Percentiles rank a stretch among this genome's conserved stretches.
phyloP scores from a whole-genome alignment of 2,329 filamentous ascomycete species.

The Colletotrichum coccodes region DNA sequence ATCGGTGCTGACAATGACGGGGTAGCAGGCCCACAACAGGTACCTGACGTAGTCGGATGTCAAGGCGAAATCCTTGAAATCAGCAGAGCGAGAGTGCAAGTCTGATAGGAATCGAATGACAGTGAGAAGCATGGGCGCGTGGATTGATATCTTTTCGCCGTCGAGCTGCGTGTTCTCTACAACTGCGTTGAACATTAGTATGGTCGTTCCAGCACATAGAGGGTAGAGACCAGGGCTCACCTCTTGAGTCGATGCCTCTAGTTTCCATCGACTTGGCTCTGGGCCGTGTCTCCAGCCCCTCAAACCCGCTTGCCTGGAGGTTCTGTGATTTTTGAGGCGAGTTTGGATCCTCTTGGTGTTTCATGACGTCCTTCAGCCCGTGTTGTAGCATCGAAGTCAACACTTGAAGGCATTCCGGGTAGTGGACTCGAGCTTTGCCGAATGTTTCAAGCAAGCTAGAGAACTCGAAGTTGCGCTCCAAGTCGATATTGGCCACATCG shows the following conservation, averaged over 20 bases:
- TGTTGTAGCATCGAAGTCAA: slow-evolving; percentile 89
- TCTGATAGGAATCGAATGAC: slow-evolving; percentile 83
- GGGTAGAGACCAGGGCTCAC: slow-evolving; percentile 51
- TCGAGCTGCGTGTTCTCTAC: slow-evolving; percentile 53
- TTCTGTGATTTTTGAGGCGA: slow-evolving; percentile 51
- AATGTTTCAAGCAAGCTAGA: slow-evolving; percentile 81
- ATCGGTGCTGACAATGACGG: slow-evolving; percentile 88
- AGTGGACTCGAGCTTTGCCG: slow-evolving; percentile 72
- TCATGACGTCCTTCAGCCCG: slow-evolving; percentile 78
- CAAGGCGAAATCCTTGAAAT: slow-evolving; percentile 85
- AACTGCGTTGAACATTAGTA: slow-evolving; percentile 26
- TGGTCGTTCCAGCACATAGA: background rate
- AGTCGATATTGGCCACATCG: slow-evolving; percentile 80
- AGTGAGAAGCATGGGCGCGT: slow-evolving; percentile 76
- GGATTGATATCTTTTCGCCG: slow-evolving; percentile 57
- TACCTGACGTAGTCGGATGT: slow-evolving; percentile 85
- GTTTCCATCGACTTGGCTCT: slow-evolving; percentile 73
- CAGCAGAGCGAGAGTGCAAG: slow-evolving; percentile 78
- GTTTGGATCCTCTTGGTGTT: slow-evolving; percentile 68
- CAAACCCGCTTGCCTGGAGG: slow-evolving; percentile 34
- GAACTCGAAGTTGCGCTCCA: slow-evolving; percentile 79
- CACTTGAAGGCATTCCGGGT: slow-evolving; percentile 82
- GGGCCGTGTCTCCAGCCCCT: slow-evolving; percentile 46
- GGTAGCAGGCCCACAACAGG: slow-evolving; percentile 83
- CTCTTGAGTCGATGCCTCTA: slow-evolving; percentile 65